Evolutionary conservation across 2,329 filamentous ascomycete species (phyloP).

Genomic region (Ophiostoma pallidulum): DNA sequence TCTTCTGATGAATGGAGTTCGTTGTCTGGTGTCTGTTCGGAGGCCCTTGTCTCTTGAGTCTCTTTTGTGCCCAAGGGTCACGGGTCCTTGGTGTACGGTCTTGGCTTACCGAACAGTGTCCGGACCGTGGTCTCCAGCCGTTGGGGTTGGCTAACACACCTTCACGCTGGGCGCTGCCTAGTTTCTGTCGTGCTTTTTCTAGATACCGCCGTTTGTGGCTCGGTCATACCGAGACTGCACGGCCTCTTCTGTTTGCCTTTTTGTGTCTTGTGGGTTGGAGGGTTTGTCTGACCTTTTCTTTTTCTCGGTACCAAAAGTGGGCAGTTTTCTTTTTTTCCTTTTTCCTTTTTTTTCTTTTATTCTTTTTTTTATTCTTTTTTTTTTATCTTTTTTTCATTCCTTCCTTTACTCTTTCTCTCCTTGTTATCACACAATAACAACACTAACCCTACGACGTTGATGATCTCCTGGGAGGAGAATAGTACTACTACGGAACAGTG

Average conservation of each 20-base stretch:
- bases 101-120: too few relatives aligned
- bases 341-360: slow-evolving; percentile 1
- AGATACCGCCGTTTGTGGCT: slow-evolving; percentile 5
- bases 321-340: slow-evolving; percentile 1
- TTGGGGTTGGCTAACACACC: not conserved
- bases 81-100: too few relatives aligned
- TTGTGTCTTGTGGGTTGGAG: not conserved
- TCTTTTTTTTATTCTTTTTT: not conserved
- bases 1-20: too few relatives aligned
- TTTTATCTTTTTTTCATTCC: not conserved
- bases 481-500: slow-evolving; percentile 5
- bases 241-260: not conserved
- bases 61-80: too few relatives aligned
- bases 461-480: not conserved
- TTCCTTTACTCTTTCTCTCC: not conserved
- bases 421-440: too few relatives aligned
- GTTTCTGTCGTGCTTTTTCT: not conserved
- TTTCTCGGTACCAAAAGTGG: slow-evolving; percentile 13
- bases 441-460: not conserved
- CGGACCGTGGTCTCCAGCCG: too few relatives aligned
- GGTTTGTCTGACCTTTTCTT: slow-evolving; percentile 16
- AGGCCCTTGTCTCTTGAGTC: too few relatives aligned
- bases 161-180: too few relatives aligned
- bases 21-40: too few relatives aligned
- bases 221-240: not conserved